These are phyloP conservation scores for Vicia sativa DNA, from an alignment of 306 rosid genomes.

Conservation along the genomic window DNA sequence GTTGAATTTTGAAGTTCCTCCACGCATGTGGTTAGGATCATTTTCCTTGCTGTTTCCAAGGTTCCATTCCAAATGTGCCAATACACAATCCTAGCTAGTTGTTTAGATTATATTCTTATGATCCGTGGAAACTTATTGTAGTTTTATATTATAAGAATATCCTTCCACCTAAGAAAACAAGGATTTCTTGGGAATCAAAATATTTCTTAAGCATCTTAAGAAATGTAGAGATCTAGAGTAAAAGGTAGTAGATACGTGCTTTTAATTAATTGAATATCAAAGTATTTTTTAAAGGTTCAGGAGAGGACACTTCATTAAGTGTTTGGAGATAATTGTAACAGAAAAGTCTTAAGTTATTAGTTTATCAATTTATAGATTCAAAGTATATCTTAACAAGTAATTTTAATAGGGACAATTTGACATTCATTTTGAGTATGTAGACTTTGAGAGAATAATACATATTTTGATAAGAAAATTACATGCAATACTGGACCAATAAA, in stretches of 20 bases:
- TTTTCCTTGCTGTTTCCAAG: conserved; percentile 59
- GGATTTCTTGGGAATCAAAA: conserved; percentile 50
- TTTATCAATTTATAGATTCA: background rate
- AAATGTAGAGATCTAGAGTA: background rate
- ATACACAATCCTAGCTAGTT: conserved; percentile 31
- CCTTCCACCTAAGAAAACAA: conserved; percentile 53
- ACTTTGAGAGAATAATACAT: too few species aligned
- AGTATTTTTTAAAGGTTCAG: background rate
- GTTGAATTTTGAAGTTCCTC: conserved; percentile 46
- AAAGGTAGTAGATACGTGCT: too few species aligned
- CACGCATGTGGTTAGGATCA: conserved; percentile 51
- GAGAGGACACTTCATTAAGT: background rate
- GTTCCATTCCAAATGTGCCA: conserved; percentile 52
- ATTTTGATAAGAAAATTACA: too few species aligned
- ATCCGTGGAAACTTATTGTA: conserved; percentile 30
- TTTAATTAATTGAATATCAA: too few species aligned
- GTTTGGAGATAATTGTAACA: background rate
- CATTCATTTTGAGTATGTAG: too few species aligned
- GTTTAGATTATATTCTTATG: conserved; percentile 20
- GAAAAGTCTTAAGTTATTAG: background rate
- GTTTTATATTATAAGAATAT: conserved; percentile 49
- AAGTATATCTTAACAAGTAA: too few species aligned
- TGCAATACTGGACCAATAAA: too few species aligned
- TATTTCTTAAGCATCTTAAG: conserved; percentile 37
- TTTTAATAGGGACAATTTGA: too few species aligned